A percentile compares a stretch with the other conserved stretches of the same genome.
phyloP scores from a whole-genome alignment of 2,329 filamentous ascomycete genomes.

The Chaetomiaceae sp. region DNA sequence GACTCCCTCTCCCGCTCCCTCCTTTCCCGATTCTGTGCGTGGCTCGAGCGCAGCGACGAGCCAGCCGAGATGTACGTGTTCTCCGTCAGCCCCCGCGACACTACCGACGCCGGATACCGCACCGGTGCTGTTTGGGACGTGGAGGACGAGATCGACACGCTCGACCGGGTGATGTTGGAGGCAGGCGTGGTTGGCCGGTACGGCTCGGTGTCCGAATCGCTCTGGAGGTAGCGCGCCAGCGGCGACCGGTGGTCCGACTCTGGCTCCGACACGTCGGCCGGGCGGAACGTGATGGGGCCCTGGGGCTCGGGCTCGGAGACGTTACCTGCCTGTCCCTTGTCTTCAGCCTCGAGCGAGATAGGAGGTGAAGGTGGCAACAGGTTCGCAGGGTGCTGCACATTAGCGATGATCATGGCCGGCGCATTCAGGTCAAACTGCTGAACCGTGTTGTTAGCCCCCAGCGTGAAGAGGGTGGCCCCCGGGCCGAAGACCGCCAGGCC shows the following conservation, averaged over 20 bases:
- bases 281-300: constrained; percentile 50
- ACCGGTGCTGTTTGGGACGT: constrained; percentile 45
- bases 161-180: constrained; percentile 51
- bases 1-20: constrained; percentile 44
- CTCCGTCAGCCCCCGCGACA: constrained; percentile 52
- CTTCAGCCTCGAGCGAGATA: constrained; percentile 69
- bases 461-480: constrained; percentile 84
- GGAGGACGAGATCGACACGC: constrained; percentile 54
- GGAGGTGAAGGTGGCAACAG: constrained; percentile 75
- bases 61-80: constrained; percentile 64
- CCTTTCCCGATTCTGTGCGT: constrained; percentile 20
- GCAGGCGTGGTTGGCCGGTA: constrained; percentile 62
- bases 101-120: constrained; percentile 42
- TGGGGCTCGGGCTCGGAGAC: constrained; percentile 49
- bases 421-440: constrained; percentile 95
- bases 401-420: constrained; percentile 70
- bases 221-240: constrained; percentile 66
- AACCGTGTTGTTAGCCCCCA: constrained; percentile 80
- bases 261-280: constrained; percentile 57
- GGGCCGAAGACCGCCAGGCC: constrained; percentile 85
- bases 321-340: constrained; percentile 45
- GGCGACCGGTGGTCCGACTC: constrained; percentile 74
- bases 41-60: constrained; percentile 46
- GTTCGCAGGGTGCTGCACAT: constrained; percentile 78
- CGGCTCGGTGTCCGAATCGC: constrained; percentile 53